These are phyloP conservation scores for Kalanchoe fedtschenkoi DNA, from an alignment of 164 flowering plant species.

Conservation along the genomic window DNA sequence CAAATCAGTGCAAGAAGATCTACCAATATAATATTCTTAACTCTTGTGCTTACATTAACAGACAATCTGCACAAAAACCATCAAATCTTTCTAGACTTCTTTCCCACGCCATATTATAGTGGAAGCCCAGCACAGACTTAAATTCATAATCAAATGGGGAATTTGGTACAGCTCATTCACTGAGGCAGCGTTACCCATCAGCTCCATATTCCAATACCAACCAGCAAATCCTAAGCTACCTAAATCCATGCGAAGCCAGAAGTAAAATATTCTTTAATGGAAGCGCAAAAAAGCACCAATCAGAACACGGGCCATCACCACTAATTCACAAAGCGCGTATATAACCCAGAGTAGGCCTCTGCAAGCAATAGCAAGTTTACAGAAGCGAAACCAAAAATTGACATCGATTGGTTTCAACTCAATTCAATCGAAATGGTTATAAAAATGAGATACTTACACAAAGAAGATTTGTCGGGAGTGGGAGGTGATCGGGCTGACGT, in stretches of 20 bases:
- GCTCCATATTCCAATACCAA: neutral
- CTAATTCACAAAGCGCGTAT: neutral
- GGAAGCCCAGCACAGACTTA: neutral
- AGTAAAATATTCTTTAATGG: neutral
- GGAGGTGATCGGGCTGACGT: too few relatives aligned
- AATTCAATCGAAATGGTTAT: too few relatives aligned
- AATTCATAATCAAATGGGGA: neutral
- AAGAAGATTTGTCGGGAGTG: too few relatives aligned
- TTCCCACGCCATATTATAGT: too few relatives aligned
- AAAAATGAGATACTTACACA: too few relatives aligned
- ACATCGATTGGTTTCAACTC: too few relatives aligned
- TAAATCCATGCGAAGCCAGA: neutral
- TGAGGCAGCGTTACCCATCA: too few relatives aligned
- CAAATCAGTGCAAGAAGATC: neutral
- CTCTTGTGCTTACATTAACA: too few relatives aligned
- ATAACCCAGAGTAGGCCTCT: too few relatives aligned
- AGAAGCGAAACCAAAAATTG: too few relatives aligned
- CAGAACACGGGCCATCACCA: neutral
- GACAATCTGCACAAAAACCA: neutral
- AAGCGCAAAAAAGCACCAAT: neutral
- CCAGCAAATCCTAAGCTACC: conserved; percentile 4
- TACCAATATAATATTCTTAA: neutral
- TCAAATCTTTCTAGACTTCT: neutral
- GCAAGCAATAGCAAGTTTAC: too few relatives aligned
- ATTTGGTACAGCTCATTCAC: too few relatives aligned